Base-by-base conservation (phyloP, 2,329 filamentous ascomycete genomes). In the Pestalotiopsis sp. region DNA sequence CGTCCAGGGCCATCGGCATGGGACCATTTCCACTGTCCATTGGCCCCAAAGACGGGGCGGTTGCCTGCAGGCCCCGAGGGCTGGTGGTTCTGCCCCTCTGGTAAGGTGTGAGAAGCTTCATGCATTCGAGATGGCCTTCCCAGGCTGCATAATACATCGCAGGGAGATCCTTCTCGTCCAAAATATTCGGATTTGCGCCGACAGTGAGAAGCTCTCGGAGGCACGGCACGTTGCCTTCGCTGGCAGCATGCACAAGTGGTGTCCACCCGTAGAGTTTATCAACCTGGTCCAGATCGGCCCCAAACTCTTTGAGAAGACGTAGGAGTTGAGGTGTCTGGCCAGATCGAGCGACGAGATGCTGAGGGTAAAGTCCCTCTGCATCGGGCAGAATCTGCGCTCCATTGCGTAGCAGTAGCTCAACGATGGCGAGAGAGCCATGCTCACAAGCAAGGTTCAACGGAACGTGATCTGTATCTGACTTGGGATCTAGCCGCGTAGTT, bases 191-290 rank as follows among this genome's bases (percentile, higher is more conserved):
- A 75, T 97, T 90, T 3, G 92, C 95, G 7, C 92, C 92, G 71
- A 92, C 89, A 66, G 94, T 89, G 12, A 99, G 85, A 3, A 99
- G 85, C 1, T 91, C 93, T 73, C 94, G 89, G 58, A 99, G 84
- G 76, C 95, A 98, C 31, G 92, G 90, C 1, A 98, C 92, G 77
- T 97, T 97, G 25, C 96, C 96, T 82, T 99, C 96, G 77, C 95
- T 97, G 11, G 96, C 96, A 2, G 96, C 95, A 78, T 99, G 95
- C 68, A 99, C 96, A 4, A 99, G 85, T 0, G 96, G 95, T 2
- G 96, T 98, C 96, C 96, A 99, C 70, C 95, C 94, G 75, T 98
- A 98, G 17, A 99, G 86, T 81, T 97, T 98, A 80, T 99, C 96
- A 39, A 93, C 86, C 78, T 98, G 95, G 75, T 99, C 90, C 58